Evolutionary conservation across 2,329 filamentous ascomycete genomes (phyloP).

Genomic region (Paramyrothecium sp.): DNA sequence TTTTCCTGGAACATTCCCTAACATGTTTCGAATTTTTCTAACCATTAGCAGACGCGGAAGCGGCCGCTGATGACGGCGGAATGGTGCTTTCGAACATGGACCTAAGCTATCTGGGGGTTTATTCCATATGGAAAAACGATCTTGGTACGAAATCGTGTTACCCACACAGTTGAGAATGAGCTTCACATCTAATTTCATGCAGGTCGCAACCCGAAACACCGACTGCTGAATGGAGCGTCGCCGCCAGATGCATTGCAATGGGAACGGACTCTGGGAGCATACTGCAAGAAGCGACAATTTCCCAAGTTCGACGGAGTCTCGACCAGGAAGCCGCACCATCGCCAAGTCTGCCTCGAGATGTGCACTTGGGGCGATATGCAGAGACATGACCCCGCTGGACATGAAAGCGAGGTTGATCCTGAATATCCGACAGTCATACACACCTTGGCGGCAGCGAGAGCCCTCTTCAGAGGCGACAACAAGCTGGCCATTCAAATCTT

Average conservation of each 20-base stretch:
- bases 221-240: conserved; percentile 43
- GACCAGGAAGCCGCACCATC: conserved; percentile 66
- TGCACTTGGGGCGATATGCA: conserved; percentile 68
- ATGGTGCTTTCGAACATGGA: conserved; percentile 70
- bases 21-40: neutral
- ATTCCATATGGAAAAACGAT: conserved; percentile 69
- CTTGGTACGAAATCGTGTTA: conserved; percentile 47
- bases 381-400: conserved; percentile 41
- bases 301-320: conserved; percentile 60
- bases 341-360: conserved; percentile 73
- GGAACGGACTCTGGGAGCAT: conserved; percentile 60
- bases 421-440: conserved; percentile 54
- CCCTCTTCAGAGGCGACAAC: conserved; percentile 70
- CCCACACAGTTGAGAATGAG: neutral
- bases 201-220: conserved; percentile 48
- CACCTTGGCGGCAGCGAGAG: conserved; percentile 75
- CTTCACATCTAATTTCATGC: conserved; percentile 7
- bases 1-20: neutral
- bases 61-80: conserved; percentile 63
- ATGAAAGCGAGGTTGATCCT: conserved; percentile 38
- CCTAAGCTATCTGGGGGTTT: conserved; percentile 72
- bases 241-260: conserved; percentile 52
- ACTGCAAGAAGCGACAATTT: conserved; percentile 63
- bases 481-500: conserved; percentile 69
- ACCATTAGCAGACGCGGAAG: conserved; percentile 52